Conservation (phyloP, 345 rosid genomes). For the Conringia planisiliqua region DNA sequence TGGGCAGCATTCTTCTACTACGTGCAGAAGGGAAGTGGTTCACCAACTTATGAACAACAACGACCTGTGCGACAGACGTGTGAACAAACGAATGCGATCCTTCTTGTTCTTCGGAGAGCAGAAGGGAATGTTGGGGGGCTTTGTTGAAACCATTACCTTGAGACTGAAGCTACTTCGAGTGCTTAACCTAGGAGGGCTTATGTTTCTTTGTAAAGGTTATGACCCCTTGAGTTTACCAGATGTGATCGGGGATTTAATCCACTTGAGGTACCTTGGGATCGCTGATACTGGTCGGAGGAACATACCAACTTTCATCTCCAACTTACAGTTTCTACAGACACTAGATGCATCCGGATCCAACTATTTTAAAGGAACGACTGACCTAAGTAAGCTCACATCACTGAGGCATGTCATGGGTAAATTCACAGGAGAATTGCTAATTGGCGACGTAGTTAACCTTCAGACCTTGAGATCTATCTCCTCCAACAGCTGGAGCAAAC, state of each 20-base stretch:
- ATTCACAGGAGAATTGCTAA: background rate
- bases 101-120: background rate
- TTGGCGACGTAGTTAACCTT: background rate
- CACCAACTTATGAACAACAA: background rate
- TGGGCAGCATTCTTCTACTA: background rate
- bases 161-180: conserved; percentile 18
- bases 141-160: background rate
- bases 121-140: background rate
- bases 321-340: background rate
- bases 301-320: background rate
- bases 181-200: background rate
- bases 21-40: conserved; percentile 4
- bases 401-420: background rate
- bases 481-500: conserved; percentile 16
- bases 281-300: accelerated
- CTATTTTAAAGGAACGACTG: background rate
- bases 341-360: background rate
- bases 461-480: conserved; percentile 23
- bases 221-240: background rate
- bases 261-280: conserved; percentile 11
- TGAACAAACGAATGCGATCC: conserved; percentile 4
- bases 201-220: background rate
- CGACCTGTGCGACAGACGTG: background rate
- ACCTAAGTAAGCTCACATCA: conserved; percentile 5
- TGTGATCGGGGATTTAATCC: background rate